Evolutionary conservation across 176 grass and related monocot genomes (phyloP).

Genomic region (Neostapfia colusana): DNA sequence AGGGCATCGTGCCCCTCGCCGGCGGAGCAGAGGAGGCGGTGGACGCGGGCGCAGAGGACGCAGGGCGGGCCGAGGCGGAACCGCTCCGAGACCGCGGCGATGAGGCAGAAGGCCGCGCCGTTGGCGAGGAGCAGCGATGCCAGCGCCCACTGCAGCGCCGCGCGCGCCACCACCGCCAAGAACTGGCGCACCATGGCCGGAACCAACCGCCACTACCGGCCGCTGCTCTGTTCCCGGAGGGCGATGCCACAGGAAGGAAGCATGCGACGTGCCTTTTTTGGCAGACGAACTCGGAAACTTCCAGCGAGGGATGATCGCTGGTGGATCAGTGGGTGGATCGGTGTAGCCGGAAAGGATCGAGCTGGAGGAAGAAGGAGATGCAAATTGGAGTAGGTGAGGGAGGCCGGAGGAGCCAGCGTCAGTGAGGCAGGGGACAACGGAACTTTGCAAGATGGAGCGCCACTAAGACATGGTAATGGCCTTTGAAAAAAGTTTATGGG

Average conservation of each 20-base stretch:
- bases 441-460: slow-evolving; percentile 21
- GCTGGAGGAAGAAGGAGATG: neutral
- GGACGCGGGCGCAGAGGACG: slow-evolving; percentile 44
- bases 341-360: neutral
- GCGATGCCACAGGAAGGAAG: neutral
- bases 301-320: neutral
- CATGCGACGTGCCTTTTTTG: neutral
- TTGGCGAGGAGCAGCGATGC: slow-evolving; percentile 48
- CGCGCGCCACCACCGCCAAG: slow-evolving; percentile 25
- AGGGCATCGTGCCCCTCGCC: neutral
- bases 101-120: slow-evolving; percentile 53
- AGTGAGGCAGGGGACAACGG: neutral
- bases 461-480: slow-evolving; percentile 7
- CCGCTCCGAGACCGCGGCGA: slow-evolving; percentile 34
- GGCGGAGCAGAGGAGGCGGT: slow-evolving; percentile 38
- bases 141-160: slow-evolving; percentile 49
- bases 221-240: neutral
- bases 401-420: neutral
- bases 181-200: slow-evolving; percentile 43
- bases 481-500: neutral
- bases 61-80: slow-evolving; percentile 44
- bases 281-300: neutral
- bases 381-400: slow-evolving; percentile 18
- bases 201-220: neutral
- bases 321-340: neutral